A percentile compares a stretch with the other conserved stretches of the same genome.
Evolutionary conservation across 306 rosid genomes (phyloP).

Genomic region (Gleditsia sinensis): DNA sequence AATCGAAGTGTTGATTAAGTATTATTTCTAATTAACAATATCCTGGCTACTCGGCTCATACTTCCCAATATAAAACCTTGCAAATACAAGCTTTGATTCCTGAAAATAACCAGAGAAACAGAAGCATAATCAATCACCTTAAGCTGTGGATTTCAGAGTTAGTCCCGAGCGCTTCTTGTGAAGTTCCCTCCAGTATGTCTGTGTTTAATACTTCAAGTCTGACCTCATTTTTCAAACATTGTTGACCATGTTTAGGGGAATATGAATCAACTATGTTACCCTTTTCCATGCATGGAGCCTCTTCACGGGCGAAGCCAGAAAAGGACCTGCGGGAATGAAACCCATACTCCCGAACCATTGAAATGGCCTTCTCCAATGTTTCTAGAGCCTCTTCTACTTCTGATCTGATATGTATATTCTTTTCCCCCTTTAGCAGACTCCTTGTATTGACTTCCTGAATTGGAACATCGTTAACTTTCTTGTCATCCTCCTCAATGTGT

Average conservation of each 20-base stretch:
- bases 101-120: background rate
- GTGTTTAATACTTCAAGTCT: constrained; percentile 23
- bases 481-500: constrained; percentile 36
- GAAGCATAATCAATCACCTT: constrained; percentile 49
- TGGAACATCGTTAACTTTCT: constrained; percentile 24
- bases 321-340: constrained; percentile 40
- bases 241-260: constrained; percentile 37
- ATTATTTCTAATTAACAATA: constrained; percentile 3
- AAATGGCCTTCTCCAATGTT: constrained; percentile 77
- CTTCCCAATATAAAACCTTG: background rate
- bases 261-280: constrained; percentile 27
- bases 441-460: constrained; percentile 33
- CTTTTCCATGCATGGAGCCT: constrained; percentile 34
- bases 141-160: constrained; percentile 43
- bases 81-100: background rate
- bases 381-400: constrained; percentile 76
- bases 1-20: background rate
- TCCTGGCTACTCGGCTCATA: background rate
- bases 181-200: constrained; percentile 36
- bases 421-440: constrained; percentile 34
- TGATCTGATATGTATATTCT: constrained; percentile 49
- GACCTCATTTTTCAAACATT: constrained; percentile 29
- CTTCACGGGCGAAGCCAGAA: constrained; percentile 39
- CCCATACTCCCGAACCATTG: constrained; percentile 48
- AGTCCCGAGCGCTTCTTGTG: constrained; percentile 31